phyloP scores from a whole-genome alignment of 2,329 filamentous ascomycete genomes.

The Aspergillus uvarum region DNA sequence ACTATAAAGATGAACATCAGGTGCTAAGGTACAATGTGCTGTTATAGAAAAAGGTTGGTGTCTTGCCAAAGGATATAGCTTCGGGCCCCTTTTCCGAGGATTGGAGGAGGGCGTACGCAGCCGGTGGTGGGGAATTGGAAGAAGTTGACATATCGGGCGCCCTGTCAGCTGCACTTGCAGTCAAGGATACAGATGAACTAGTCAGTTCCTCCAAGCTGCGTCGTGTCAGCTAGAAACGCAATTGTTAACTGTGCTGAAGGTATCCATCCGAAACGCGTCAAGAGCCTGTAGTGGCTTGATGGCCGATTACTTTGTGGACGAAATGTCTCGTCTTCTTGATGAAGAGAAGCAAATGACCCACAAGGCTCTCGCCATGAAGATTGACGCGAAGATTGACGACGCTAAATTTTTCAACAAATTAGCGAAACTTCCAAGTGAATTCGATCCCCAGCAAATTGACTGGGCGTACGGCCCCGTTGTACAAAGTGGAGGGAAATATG shows the following conservation, averaged over 20 bases:
- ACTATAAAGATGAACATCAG: neutral
- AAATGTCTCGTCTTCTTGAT: constrained; percentile 95
- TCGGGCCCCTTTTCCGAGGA: constrained; percentile 90
- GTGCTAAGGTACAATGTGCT: neutral
- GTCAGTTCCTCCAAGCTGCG: constrained; percentile 42
- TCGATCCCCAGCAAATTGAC: constrained; percentile 85
- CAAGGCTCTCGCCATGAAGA: constrained; percentile 77
- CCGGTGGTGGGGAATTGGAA: constrained; percentile 80
- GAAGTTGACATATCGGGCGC: constrained; percentile 82
- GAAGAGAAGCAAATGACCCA: constrained; percentile 97
- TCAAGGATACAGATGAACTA: constrained; percentile 94
- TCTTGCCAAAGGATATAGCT: constrained; percentile 79
- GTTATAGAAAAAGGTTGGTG: constrained; percentile 78
- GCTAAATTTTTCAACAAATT: constrained; percentile 86
- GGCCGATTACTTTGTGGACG: constrained; percentile 95
- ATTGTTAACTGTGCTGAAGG: constrained; percentile 43
- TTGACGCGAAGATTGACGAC: constrained; percentile 89
- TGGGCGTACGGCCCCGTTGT: constrained; percentile 90
- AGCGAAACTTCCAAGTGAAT: constrained; percentile 79
- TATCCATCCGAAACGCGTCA: constrained; percentile 89
- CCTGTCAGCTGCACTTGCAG: constrained; percentile 80
- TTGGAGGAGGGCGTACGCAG: constrained; percentile 81
- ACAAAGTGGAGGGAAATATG: constrained; percentile 94
- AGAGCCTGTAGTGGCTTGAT: constrained; percentile 92
- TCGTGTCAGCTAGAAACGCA: constrained; percentile 15